Evolutionary conservation across 768 basidiomycete species (phyloP), one percentile per base, ranked within the genome.

Genomic region (Suillus decipiens): DNA sequence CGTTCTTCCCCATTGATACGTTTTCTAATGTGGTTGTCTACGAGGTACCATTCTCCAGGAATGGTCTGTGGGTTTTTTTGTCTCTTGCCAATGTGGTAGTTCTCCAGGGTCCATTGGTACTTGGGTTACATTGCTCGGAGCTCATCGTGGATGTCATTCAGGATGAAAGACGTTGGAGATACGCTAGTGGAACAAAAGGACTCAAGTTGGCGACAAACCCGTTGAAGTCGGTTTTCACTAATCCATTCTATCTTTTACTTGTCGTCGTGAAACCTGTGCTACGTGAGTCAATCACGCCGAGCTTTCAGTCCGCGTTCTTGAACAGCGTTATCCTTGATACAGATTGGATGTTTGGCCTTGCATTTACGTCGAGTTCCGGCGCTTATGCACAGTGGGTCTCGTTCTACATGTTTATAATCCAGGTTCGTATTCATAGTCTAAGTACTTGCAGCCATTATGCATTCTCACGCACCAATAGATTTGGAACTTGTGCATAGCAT

Each of bases 271-370:
- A 74, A 24, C 72, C 73, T 14, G 17, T 75, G 11, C 39, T 74
- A 17, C 71, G 73, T 73, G 48, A 65, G 73, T 66, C 12, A 22
- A n/a, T 19, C 31, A n/a, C 9, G 2, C 22, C 10, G 22, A 37
- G 28, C 31, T 11, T n/a, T 24, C 24, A 10, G 19, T 45, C 12
- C 34, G 17, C 42, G 41, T 41, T 33, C 12, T 28, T 56, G 11
- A 41, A 33, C 53, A 15, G 63, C 58, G 10, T 36, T 12, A 41
- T 19, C 39, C 9, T 11, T 11, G 43, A n/a, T 45, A 45, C 50
- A 74, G 73, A 74, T 50, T 73, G 72, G 72, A 73, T 75, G 73
- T 69, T 75, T 42, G 72, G 72, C 7, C 68, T 74, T 34, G 70
- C 71, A 10, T 66, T 75, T 37, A 66, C 64, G 61, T 67, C 69